Percentiles rank a stretch among this genome's conserved stretches.
Evolutionary conservation across 129 eudicot genomes (phyloP).

Genomic region (Artemisia tridentata): DNA sequence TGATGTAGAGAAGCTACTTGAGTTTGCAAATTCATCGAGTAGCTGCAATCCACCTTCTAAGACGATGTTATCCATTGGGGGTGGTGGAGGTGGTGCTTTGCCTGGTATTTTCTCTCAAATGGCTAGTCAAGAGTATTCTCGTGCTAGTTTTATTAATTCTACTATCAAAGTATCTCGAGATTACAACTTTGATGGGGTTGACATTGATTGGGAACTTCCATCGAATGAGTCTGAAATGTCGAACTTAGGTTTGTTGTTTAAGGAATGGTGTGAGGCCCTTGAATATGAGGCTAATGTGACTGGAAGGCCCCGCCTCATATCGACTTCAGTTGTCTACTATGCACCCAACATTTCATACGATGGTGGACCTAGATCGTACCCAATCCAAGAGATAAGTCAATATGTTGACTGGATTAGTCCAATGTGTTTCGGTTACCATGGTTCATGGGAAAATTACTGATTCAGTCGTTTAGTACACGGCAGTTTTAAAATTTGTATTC

Average conservation of each 20-base stretch:
- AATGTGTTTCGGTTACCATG: conserved; percentile 45
- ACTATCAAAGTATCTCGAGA: conserved; percentile 36
- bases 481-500: too few species aligned
- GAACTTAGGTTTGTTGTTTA: conserved; percentile 36
- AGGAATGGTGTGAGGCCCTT: conserved; percentile 43
- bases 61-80: conserved; percentile 39
- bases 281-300: conserved; percentile 31
- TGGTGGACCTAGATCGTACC: conserved; percentile 31
- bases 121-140: conserved; percentile 26
- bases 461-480: too few species aligned
- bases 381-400: conserved; percentile 21
- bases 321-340: conserved; percentile 41
- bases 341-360: conserved; percentile 20
- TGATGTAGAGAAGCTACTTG: conserved; percentile 29
- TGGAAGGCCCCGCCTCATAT: conserved; percentile 17
- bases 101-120: conserved; percentile 37
- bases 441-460: conserved; percentile 36
- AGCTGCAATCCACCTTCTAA: conserved; percentile 23
- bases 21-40: conserved; percentile 29
- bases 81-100: conserved; percentile 43
- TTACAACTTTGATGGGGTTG: conserved; percentile 40
- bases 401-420: conserved; percentile 48
- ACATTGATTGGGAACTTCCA: conserved; percentile 52
- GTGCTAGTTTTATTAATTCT: conserved; percentile 39
- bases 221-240: conserved; percentile 33